Conservation (phyloP, 2,329 filamentous ascomycete species). For the Xylariaceae sp. region DNA sequence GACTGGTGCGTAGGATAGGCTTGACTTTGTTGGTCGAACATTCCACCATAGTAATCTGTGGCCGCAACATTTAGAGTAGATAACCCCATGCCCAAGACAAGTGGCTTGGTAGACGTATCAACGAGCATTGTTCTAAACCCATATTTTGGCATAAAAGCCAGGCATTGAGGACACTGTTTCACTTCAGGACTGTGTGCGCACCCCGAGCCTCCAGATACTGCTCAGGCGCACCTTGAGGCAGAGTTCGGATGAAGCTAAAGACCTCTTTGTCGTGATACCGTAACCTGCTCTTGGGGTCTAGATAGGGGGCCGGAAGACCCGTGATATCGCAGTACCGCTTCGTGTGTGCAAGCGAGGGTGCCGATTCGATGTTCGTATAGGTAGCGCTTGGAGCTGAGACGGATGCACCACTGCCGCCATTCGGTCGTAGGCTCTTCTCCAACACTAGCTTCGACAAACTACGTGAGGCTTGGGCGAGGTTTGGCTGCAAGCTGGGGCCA, state of each 20-base stretch:
- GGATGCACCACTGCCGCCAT: slow-evolving; percentile 33
- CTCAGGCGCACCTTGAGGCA: slow-evolving; percentile 85
- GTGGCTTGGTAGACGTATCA: no score
- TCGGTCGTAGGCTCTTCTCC: slow-evolving; percentile 73
- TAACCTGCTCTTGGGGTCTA: slow-evolving; percentile 92
- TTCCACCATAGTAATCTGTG: slow-evolving; percentile 32
- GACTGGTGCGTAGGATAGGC: slow-evolving; percentile 83
- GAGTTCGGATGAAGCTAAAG: slow-evolving; percentile 78
- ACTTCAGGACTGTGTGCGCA: slow-evolving; percentile 93
- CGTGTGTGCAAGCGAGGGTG: slow-evolving; percentile 82
- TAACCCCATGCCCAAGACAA: neutral
- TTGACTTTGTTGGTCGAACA: slow-evolving; percentile 97
- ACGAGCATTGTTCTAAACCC: no score
- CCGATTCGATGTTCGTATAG: slow-evolving; percentile 96
- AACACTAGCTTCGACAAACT: slow-evolving; percentile 87
- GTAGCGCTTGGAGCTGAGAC: slow-evolving; percentile 73
- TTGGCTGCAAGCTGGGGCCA: slow-evolving; percentile 56
- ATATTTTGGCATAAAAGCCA: no score
- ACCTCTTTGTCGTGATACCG: slow-evolving; percentile 94
- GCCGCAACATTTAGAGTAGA: neutral
- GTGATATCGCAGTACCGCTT: slow-evolving; percentile 97
- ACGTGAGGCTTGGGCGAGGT: slow-evolving; percentile 87
- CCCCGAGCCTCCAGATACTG: slow-evolving; percentile 88
- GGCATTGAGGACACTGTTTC: slow-evolving; percentile 42
- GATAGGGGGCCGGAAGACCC: slow-evolving; percentile 86